Conservation (phyloP, 495 filamentous ascomycete genomes). For the Neurospora terricola region DNA sequence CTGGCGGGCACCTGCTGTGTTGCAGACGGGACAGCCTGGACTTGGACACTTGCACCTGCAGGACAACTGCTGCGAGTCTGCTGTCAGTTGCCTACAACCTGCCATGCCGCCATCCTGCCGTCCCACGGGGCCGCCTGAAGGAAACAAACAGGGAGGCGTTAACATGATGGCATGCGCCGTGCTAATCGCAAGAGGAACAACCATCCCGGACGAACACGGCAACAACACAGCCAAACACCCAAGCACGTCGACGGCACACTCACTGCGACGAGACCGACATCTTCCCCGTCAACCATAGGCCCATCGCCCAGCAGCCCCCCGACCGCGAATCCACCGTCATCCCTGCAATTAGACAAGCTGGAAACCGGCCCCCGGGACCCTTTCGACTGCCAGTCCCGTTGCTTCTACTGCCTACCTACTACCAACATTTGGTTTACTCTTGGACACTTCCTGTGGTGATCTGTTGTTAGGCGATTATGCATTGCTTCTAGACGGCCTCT, state of each 20-base stretch:
- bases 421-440: constrained; percentile 12
- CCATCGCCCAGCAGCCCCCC: not conserved
- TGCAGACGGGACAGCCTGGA: not conserved
- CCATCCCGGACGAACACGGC: not conserved
- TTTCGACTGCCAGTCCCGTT: not conserved
- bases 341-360: constrained; percentile 1
- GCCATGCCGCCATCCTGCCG: not conserved
- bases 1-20: not conserved
- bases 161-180: not conserved
- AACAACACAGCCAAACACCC: not conserved
- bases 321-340: constrained; percentile 5
- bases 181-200: not conserved
- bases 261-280: not conserved
- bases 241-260: not conserved
- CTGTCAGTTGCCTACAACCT: not conserved
- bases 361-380: constrained; percentile 2
- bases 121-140: not conserved
- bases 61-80: not conserved
- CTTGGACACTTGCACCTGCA: not conserved
- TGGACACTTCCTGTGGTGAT: not conserved
- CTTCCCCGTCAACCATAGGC: not conserved
- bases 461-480: constrained; percentile 7
- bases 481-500: not conserved
- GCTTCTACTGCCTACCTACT: constrained; percentile 1
- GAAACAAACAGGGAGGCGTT: not conserved